Evolutionary conservation across 441 rosid genomes (phyloP).

Genomic region (Pelargonium fulgidum): DNA sequence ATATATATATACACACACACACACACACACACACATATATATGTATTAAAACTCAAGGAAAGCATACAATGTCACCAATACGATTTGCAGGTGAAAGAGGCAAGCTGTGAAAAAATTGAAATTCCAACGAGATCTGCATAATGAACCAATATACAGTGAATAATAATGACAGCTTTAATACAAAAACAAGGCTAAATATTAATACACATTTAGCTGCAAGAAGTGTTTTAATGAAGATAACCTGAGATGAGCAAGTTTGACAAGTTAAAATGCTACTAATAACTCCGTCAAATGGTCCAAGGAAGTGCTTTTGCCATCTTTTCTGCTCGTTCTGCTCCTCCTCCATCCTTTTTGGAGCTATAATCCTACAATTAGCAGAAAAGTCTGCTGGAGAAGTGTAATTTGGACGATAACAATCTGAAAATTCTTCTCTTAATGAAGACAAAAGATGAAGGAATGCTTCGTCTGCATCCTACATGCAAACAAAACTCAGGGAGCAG

Average conservation of each 20-base stretch:
- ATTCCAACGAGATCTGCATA: conserved; percentile 75
- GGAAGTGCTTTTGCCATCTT: conserved; percentile 72
- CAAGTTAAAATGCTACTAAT: conserved; percentile 63
- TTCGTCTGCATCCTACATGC: conserved; percentile 78
- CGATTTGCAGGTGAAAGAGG: conserved; percentile 54
- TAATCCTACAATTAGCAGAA: conserved; percentile 44
- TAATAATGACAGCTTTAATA: neutral
- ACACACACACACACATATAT: too few species aligned
- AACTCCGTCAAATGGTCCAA: conserved; percentile 85
- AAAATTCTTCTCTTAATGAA: conserved; percentile 67
- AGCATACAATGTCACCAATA: conserved; percentile 63
- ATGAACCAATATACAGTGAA: conserved; percentile 1
- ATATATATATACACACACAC: too few species aligned
- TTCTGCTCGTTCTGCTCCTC: conserved; percentile 41
- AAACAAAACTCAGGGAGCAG: conserved; percentile 20
- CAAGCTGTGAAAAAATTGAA: conserved; percentile 74
- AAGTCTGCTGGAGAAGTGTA: conserved; percentile 42
- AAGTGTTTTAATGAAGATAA: conserved; percentile 25
- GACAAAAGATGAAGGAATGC: conserved; percentile 77
- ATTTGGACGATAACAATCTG: conserved; percentile 45
- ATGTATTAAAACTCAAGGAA: conserved; percentile 34
- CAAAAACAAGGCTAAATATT: neutral
- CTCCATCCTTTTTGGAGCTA: conserved; percentile 24
- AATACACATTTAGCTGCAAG: conserved; percentile 3
- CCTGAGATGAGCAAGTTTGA: conserved; percentile 75